These are phyloP conservation scores for Paramyrothecium roridum DNA, from an alignment of 2,329 filamentous ascomycete species.

Conservation along the genomic window DNA sequence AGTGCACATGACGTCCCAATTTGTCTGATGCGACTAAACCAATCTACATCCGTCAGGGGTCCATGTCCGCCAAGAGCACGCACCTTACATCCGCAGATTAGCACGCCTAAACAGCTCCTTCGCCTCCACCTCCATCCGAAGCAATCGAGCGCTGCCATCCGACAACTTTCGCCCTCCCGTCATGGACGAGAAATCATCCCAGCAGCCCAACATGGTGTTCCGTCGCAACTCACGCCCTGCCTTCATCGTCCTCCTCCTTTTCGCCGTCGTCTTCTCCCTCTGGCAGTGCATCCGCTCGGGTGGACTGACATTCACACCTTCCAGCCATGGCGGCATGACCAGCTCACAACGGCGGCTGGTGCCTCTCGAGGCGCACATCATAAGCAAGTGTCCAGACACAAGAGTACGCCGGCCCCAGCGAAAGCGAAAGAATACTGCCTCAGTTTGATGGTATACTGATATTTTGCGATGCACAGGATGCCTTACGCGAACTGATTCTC, in stretches of 20 bases:
- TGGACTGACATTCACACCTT: neutral
- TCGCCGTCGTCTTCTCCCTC: constrained; percentile 20
- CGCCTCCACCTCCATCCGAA: constrained; percentile 3
- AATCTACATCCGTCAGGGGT: neutral
- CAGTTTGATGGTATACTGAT: neutral
- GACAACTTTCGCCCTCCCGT: neutral
- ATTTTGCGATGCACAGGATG: constrained; percentile 49
- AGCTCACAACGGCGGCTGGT: constrained; percentile 41
- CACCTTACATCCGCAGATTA: neutral
- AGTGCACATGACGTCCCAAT: no score
- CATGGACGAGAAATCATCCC: constrained; percentile 27
- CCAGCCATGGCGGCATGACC: neutral
- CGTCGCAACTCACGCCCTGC: constrained; percentile 19
- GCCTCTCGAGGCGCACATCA: constrained; percentile 90
- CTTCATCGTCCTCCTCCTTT: constrained; percentile 15
- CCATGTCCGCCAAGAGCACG: neutral
- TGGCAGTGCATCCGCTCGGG: constrained; percentile 12
- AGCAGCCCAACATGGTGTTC: constrained; percentile 15
- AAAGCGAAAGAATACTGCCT: neutral
- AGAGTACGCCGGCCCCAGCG: constrained; percentile 38
- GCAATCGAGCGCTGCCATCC: constrained; percentile 2
- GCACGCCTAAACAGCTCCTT: neutral
- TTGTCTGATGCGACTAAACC: neutral
- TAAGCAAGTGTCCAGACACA: constrained; percentile 95
- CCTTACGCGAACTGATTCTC: constrained; percentile 74